Conservation (phyloP, 164 flowering plant species). For the Chloranthus sessilifolius region DNA sequence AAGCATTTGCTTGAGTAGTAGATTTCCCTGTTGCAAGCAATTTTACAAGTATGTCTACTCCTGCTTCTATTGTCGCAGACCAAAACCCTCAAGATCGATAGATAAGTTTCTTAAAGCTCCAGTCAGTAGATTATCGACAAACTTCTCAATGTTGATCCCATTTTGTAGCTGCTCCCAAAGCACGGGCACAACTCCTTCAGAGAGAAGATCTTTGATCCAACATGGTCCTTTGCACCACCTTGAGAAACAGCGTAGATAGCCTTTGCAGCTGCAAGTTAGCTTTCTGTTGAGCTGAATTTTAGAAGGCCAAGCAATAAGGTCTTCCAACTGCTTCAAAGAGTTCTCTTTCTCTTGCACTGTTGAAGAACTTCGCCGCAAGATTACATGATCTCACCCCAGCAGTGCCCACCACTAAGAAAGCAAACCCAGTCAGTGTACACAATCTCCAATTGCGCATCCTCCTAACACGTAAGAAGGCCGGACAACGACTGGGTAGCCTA, state of each 20-base stretch:
- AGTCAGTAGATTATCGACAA: conserved; percentile 73
- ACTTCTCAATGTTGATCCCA: conserved; percentile 60
- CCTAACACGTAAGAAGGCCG: conserved; percentile 90
- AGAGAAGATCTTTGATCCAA: conserved; percentile 92
- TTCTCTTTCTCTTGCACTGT: conserved; percentile 78
- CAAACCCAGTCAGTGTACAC: conserved; percentile 81
- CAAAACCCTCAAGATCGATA: conserved; percentile 81
- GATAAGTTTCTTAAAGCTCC: conserved; percentile 85
- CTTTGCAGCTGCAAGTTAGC: conserved; percentile 88
- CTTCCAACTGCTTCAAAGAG: conserved; percentile 71
- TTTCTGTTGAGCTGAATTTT: conserved; percentile 72
- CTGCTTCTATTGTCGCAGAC: conserved; percentile 74
- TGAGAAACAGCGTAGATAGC: conserved; percentile 90
- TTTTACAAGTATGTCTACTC: conserved; percentile 88
- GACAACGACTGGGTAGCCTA: conserved; percentile 88
- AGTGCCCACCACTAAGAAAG: too few relatives aligned
- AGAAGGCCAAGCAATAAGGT: conserved; percentile 92
- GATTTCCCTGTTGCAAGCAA: conserved; percentile 66
- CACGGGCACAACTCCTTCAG: conserved; percentile 97
- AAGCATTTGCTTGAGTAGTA: conserved; percentile 83
- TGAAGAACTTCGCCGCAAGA: conserved; percentile 76
- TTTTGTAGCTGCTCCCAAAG: conserved; percentile 79
- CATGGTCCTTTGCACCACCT: conserved; percentile 87
- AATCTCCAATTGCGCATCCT: conserved; percentile 94
- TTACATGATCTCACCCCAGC: too few relatives aligned